Evolutionary conservation across 768 basidiomycete species (phyloP), one percentile per base, ranked within the genome.

Genomic region (Phaeotremella skinneri): DNA sequence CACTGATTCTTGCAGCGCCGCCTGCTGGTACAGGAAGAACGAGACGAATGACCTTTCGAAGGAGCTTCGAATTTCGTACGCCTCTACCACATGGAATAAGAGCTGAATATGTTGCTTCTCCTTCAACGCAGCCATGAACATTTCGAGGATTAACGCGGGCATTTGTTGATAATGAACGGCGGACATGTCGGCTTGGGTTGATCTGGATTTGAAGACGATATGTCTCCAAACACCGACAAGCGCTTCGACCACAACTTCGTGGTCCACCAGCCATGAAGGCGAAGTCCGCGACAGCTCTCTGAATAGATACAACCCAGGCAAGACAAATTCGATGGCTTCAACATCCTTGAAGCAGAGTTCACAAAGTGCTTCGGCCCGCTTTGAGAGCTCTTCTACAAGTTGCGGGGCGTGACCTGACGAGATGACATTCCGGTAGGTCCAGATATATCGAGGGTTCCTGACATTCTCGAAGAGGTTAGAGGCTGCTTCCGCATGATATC

Each of bases 11-110:
- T 82, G 87, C 50, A 88, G 78, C 1, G 91, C 89, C 26, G 93
- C 88, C 67, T 91, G 88, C 13, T 82, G 80, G 70, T 91, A 94
- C 2, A 99, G 82, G 80, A 96, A 98, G 55, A 86, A 85, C 0
- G 88, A 85, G 17, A 89, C 80, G 41, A 81, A 83, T 29, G 90
- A 83, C 17, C 89, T 80, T 72, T 98, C 93, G 75, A 92, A 84
- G 3, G 89, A 85, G 9, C 89, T 82, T 59, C 85, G 83, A 63
- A 87, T 86, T 25, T 87, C 85, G 78, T 87, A 97, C 48, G 91
- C 79, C 11, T 85, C 84, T 49, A 90, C 85, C 34, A 96, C 80
- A 56, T 93, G 91, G 75, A 96, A 96, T 9, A 98, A 79, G 5
- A 99, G 79, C 68, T 94, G 90, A 48, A 96, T 83, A 45, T 90